Conservation (phyloP, 768 basidiomycete species). For the Amanita fuliginea region DNA sequence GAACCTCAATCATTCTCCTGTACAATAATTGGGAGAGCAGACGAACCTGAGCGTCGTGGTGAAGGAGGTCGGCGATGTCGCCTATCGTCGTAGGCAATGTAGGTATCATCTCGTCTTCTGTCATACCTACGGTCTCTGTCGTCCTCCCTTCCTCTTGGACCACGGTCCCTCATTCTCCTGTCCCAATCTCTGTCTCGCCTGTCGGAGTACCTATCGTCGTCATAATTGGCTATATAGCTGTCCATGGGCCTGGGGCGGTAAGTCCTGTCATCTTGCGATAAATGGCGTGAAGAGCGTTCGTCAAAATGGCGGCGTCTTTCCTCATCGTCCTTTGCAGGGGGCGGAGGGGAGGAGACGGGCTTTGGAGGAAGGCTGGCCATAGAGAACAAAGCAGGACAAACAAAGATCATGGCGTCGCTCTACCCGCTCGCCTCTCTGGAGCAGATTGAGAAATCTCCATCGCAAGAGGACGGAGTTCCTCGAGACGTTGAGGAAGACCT, state of each 20-base stretch:
- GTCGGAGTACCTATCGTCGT: constrained; percentile 12
- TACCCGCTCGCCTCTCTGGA: constrained; percentile 76
- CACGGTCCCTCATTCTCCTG: constrained; percentile 6
- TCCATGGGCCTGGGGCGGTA: constrained; percentile 11
- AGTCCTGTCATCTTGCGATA: constrained; percentile 7
- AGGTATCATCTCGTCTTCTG: constrained; percentile 5
- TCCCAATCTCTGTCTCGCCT: constrained; percentile 13
- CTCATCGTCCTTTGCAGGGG: constrained; percentile 15
- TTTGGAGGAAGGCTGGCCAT: constrained; percentile 32
- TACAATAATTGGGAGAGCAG: not conserved
- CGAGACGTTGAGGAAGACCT: constrained; percentile 78
- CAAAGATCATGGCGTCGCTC: constrained; percentile 33
- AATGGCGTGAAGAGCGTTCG: constrained; percentile 15
- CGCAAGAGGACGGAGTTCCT: constrained; percentile 73
- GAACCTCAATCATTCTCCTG: not conserved
- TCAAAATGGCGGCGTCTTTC: constrained; percentile 15
- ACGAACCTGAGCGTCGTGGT: constrained; percentile 4
- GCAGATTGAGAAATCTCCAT: constrained; percentile 76
- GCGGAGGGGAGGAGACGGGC: constrained; percentile 21
- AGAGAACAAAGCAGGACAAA: not conserved
- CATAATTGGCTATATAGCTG: constrained; percentile 21
- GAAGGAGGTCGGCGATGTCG: constrained; percentile 1
- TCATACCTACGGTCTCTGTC: constrained; percentile 12
- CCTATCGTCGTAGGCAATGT: constrained; percentile 1
- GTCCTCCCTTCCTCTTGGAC: constrained; percentile 10